Base-by-base conservation (phyloP, 331 rosid genomes). In the Pyrus hybrid region DNA sequence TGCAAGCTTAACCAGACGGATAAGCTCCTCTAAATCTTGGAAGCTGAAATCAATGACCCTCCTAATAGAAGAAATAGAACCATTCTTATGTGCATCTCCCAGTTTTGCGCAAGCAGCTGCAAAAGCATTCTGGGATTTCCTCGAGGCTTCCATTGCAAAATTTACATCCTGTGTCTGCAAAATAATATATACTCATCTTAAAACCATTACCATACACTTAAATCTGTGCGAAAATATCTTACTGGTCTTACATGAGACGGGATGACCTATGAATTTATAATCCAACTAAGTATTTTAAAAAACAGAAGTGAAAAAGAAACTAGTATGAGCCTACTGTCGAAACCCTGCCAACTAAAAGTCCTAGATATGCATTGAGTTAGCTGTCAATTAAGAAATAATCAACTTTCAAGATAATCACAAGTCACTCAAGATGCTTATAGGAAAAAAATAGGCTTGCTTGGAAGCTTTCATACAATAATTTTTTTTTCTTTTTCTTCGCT, bases 61-160 rank as follows among this genome's bases (percentile, higher is more conserved):
- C 82, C 75, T 89, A 77, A 91, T 81, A 23, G 89, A 86, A 73
- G 82, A 74, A 82, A 84, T 70, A 71, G 85, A 82, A 67, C 83
- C 89, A 71, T 51, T 83, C 69, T 86, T 86, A 37, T 79, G 80
- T 77, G 88, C 85, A 64, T 87, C 92, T 20, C 71, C 85, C 77
- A 78, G 77, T 33, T 49, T 76, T 80, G 72, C 41, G 73, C 67
- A 79, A 63, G 91, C 91, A 64, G 80, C 87, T 3, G 57, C 47
- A 57, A 87, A 88, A 71, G 98, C 81, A 61, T 51, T 79, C 76
- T 77, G 91, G 74, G 90, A 88, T 84, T 91, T 93, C 62, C 67
- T 79, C 29, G 90, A 83, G 68, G 98, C 97, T 80, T 88, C 93
- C 98, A 93, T 89, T 21, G 98, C 97, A 73, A 73, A 84, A 84